Percentiles rank a stretch among this genome's conserved stretches.
These are phyloP conservation scores for Chrysoporthe austroafricana DNA, from an alignment of 2,329 filamentous ascomycete genomes.

Conservation along the genomic window DNA sequence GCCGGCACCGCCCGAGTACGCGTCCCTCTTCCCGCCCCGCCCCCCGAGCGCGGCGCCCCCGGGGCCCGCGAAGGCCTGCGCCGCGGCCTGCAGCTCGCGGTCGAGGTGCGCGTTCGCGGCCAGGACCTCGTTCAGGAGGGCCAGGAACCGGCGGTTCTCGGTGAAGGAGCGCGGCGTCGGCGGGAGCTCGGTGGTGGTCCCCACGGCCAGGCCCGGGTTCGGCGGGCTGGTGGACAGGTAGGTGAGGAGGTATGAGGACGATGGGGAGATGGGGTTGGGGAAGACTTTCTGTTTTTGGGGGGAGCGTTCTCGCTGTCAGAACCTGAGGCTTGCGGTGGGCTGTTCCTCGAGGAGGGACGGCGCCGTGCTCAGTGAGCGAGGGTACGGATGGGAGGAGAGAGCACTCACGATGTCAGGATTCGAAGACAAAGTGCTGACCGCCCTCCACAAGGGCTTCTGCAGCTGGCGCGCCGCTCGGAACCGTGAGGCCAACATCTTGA, in stretches of 20 bases:
- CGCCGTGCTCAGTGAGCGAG: neutral
- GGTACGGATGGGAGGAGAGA: neutral
- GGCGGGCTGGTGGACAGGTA: slow-evolving; percentile 60
- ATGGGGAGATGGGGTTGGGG: slow-evolving; percentile 49
- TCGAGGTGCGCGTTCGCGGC: slow-evolving; percentile 60
- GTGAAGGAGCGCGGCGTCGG: slow-evolving; percentile 64
- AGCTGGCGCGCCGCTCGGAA: slow-evolving; percentile 34
- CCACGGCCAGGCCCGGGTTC: slow-evolving; percentile 58
- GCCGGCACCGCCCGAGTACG: slow-evolving; percentile 57
- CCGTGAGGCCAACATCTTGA: slow-evolving; percentile 39
- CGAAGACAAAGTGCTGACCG: slow-evolving; percentile 51
- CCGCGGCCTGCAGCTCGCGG: slow-evolving; percentile 58
- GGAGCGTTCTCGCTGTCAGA: too few relatives aligned
- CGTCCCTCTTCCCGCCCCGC: slow-evolving; percentile 45
- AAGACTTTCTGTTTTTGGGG: slow-evolving; percentile 57
- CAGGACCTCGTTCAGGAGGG: slow-evolving; percentile 62
- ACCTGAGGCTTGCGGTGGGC: neutral
- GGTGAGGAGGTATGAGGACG: slow-evolving; percentile 56
- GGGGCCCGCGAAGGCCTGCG: slow-evolving; percentile 61
- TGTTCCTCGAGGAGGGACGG: neutral
- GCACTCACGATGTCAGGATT: slow-evolving; percentile 56
- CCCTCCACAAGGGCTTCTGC: slow-evolving; percentile 36
- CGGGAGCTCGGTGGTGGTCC: slow-evolving; percentile 60
- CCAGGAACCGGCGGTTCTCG: slow-evolving; percentile 63
- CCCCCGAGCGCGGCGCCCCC: slow-evolving; percentile 59